Percentiles rank a stretch among this genome's conserved stretches.
Evolutionary conservation across 805 yeast species (phyloP).

Genomic region (Candida dajiaensis): DNA sequence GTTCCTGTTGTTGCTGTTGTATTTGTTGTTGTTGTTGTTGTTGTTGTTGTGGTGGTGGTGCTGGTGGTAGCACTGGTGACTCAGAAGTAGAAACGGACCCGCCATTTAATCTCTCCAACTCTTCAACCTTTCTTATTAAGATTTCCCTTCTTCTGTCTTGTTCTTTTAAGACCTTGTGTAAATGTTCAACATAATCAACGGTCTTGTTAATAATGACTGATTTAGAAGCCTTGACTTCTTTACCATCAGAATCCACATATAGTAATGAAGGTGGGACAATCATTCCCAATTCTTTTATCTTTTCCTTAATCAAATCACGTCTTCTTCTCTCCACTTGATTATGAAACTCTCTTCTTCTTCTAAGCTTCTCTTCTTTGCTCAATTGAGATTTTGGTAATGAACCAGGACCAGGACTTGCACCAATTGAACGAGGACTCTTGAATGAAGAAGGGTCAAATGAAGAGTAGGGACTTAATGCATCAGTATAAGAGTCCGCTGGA

Average conservation of each 20-base stretch:
- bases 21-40: not conserved
- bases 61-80: constrained; percentile 1
- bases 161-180: constrained; percentile 51
- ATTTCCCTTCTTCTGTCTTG: constrained; percentile 46
- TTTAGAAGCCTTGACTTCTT: constrained; percentile 77
- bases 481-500: constrained; percentile 17
- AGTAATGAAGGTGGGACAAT: constrained; percentile 75
- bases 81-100: constrained; percentile 2
- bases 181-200: constrained; percentile 70
- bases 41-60: not conserved
- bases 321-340: constrained; percentile 92
- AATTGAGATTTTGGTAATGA: constrained; percentile 29
- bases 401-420: constrained; percentile 18
- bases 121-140: constrained; percentile 33
- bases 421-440: constrained; percentile 27
- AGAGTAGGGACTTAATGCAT: constrained; percentile 23
- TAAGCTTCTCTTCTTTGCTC: constrained; percentile 63
- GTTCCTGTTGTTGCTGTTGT: not conserved
- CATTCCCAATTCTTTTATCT: constrained; percentile 75
- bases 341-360: constrained; percentile 81
- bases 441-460: constrained; percentile 22
- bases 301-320: constrained; percentile 84
- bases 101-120: constrained; percentile 25
- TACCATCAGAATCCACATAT: constrained; percentile 35
- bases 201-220: constrained; percentile 70